These are phyloP conservation scores for Populus pruinosa DNA, from an alignment of 345 rosid species.

Conservation along the genomic window DNA sequence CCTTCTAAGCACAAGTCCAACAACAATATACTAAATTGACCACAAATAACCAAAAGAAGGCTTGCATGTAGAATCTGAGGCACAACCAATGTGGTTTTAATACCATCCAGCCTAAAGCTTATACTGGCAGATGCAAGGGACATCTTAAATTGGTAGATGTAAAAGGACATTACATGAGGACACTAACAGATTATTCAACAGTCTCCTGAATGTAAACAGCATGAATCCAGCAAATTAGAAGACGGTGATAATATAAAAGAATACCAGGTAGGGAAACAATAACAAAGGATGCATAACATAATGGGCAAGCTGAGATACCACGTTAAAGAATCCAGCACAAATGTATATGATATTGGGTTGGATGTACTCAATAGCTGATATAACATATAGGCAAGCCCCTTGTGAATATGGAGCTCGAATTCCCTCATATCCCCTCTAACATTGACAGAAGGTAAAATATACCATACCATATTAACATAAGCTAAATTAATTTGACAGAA, in stretches of 20 bases:
- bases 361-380: neutral
- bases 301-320: neutral
- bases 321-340: neutral
- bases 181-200: neutral
- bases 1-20: neutral
- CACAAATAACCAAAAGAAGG: neutral
- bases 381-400: neutral
- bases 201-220: neutral
- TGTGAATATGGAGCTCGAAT: neutral
- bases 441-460: neutral
- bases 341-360: neutral
- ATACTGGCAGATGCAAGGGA: neutral
- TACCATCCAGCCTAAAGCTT: neutral
- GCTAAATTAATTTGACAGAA: neutral
- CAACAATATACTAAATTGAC: neutral
- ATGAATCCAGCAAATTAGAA: neutral
- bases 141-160: neutral
- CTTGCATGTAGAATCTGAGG: neutral
- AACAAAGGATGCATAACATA: neutral
- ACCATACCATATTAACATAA: neutral
- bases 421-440: neutral
- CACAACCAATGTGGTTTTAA: neutral
- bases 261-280: neutral
- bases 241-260: neutral
- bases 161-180: neutral